Evolutionary conservation across 2,329 filamentous ascomycete species (phyloP).

Genomic region (Conoideocrella luteorostrata): DNA sequence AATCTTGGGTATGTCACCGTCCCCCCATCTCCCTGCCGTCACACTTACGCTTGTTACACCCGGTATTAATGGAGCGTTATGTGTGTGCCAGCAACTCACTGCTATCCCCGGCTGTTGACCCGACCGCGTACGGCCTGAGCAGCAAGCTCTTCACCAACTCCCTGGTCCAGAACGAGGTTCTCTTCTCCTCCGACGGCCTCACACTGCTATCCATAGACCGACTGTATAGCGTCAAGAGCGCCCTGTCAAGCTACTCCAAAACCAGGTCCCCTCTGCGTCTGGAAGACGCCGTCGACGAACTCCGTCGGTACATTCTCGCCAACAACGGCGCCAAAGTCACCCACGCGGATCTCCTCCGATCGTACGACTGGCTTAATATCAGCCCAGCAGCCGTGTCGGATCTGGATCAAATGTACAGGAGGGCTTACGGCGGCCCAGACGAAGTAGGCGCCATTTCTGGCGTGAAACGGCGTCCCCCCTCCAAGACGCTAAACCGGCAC

Average conservation of each 20-base stretch:
- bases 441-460: constrained; percentile 39
- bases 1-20: constrained; percentile 28
- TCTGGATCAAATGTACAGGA: constrained; percentile 50
- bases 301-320: constrained; percentile 52
- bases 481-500: constrained; percentile 2
- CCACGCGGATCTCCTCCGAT: constrained; percentile 44
- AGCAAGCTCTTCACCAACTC: constrained; percentile 49
- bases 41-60: not conserved
- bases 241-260: constrained; percentile 50
- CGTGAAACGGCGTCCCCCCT: constrained; percentile 16
- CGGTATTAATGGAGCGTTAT: no score
- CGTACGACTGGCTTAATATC: constrained; percentile 53
- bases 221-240: constrained; percentile 58
- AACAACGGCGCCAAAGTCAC: constrained; percentile 43
- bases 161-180: constrained; percentile 51
- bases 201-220: constrained; percentile 55
- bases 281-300: constrained; percentile 57
- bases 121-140: constrained; percentile 39
- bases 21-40: not conserved
- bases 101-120: constrained; percentile 36
- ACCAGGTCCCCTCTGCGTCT: constrained; percentile 38
- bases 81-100: constrained; percentile 31
- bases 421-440: constrained; percentile 46
- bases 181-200: constrained; percentile 55
- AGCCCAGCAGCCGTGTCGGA: constrained; percentile 43